phyloP scores from a whole-genome alignment of 2,329 filamentous ascomycete genomes.

The Trichoderma atrobrunneum region DNA sequence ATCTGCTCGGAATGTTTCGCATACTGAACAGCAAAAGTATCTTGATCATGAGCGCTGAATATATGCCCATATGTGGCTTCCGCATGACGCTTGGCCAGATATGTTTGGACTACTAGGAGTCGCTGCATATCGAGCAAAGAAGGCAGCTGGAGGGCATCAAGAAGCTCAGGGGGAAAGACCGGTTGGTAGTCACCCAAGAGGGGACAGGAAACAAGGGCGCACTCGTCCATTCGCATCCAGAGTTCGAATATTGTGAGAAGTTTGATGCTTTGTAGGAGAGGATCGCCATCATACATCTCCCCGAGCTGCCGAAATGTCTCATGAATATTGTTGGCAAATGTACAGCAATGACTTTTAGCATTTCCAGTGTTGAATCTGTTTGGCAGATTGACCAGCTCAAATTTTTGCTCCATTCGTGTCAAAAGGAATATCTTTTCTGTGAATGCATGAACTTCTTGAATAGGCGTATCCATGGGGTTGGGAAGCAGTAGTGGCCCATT shows the following conservation, averaged over 20 bases:
- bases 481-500: not conserved
- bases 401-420: not conserved
- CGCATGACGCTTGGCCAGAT: conserved; percentile 4
- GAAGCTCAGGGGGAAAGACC: conserved; percentile 44
- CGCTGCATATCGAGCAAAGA: conserved; percentile 46
- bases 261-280: conserved; percentile 17
- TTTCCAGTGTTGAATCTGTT: not conserved
- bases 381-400: not conserved
- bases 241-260: conserved; percentile 22
- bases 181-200: conserved; percentile 52
- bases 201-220: conserved; percentile 34
- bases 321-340: conserved; percentile 3
- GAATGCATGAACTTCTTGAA: not conserved
- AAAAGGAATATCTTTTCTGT: not conserved
- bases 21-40: conserved; percentile 12
- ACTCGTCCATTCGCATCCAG: conserved; percentile 22
- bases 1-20: not conserved
- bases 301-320: not conserved
- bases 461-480: not conserved
- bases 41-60: not conserved
- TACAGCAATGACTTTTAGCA: not conserved
- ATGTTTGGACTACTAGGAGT: conserved; percentile 35
- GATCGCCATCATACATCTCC: not conserved
- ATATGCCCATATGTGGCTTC: not conserved
- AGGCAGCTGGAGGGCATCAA: conserved; percentile 56